phyloP scores from a whole-genome alignment of 345 rosid species.

The Linum lewisii region DNA sequence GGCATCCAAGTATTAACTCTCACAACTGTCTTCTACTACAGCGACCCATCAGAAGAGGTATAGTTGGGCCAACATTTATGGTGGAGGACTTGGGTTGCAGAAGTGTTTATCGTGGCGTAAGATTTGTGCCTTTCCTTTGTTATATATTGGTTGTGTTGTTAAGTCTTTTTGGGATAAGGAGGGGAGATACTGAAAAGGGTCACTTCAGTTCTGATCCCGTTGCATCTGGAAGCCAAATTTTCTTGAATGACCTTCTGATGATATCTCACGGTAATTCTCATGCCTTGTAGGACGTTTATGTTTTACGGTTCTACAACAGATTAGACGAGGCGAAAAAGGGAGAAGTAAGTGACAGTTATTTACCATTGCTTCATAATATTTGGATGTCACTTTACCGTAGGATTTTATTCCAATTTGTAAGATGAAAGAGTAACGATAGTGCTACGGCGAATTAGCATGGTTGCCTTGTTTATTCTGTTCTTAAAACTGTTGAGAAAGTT shows the following conservation, averaged over 20 bases:
- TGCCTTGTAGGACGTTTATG: slow-evolving; percentile 58
- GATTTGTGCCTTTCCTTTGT: slow-evolving; percentile 5
- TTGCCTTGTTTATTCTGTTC: background rate
- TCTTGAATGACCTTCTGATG: slow-evolving; percentile 8
- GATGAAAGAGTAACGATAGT: no score
- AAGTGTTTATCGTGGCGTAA: slow-evolving; percentile 53
- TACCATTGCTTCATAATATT: background rate
- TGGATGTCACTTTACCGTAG: background rate
- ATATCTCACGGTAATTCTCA: slow-evolving; percentile 8
- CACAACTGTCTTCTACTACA: slow-evolving; percentile 17
- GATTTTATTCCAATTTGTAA: background rate
- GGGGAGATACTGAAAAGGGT: no score
- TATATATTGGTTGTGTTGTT: background rate
- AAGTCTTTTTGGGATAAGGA: no score
- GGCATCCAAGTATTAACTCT: background rate
- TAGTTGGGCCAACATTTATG: slow-evolving; percentile 61
- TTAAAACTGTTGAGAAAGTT: slow-evolving; percentile 3
- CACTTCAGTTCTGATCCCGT: no score
- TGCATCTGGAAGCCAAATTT: background rate
- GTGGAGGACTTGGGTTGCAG: slow-evolving; percentile 82
- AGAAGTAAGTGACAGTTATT: slow-evolving; percentile 53
- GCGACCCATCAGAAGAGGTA: slow-evolving; percentile 82
- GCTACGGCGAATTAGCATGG: no score
- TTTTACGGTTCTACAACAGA: slow-evolving; percentile 58
- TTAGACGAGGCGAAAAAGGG: slow-evolving; percentile 83